Evolutionary conservation across 306 rosid genomes (phyloP), one percentile per base, ranked within the genome.

Genomic region (Adenanthera pavonina): DNA sequence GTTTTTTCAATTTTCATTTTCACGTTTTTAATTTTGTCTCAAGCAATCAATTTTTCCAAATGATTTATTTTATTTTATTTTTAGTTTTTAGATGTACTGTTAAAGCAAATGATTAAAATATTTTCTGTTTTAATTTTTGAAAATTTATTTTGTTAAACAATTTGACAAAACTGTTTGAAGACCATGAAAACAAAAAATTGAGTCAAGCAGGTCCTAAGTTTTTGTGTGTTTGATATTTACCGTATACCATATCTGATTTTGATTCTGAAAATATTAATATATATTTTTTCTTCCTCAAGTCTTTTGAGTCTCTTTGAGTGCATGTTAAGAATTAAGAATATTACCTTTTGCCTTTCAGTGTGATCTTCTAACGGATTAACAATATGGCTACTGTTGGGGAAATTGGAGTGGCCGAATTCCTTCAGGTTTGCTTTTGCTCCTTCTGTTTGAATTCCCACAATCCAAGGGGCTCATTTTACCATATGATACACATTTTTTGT

Each of bases 391-490:
- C 85, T 69, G 84, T 77, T 13, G 44, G 84, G 76, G 87, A 90
- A 61, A 79, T 85, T 13, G 81, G 85, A 14, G 88, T 85, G 14
- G 82, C 88, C 8, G 92, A 90, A 33, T 86, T 88, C 85, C 74
- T 86, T 72, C 83, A 77, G 54, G 94, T 90, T 78, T 69, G 80
- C 49, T 64, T 64, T 49, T 17, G 34, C 6, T 60, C 16, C 38
- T 10, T 60, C 48, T 16, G 64, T 68, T 11, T n/a, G 41, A 76
- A 57, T 40, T 75, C 14, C 13, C 61, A 1, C 48, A 72, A 49
- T 34, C 6, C 11, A 17, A 52, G 2, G 14, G 12, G 41, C n/a
- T 33, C 61, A 49, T 51, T 34, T 38, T 47, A 51, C 34, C 75
- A 70, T 33, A 34, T 4, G 16, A 51, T 30, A 25, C 61, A 48